A percentile compares a stretch with the other conserved stretches of the same genome.
These are phyloP conservation scores for Cicer chorassanicum DNA, from an alignment of 306 rosid species.

Conservation along the genomic window DNA sequence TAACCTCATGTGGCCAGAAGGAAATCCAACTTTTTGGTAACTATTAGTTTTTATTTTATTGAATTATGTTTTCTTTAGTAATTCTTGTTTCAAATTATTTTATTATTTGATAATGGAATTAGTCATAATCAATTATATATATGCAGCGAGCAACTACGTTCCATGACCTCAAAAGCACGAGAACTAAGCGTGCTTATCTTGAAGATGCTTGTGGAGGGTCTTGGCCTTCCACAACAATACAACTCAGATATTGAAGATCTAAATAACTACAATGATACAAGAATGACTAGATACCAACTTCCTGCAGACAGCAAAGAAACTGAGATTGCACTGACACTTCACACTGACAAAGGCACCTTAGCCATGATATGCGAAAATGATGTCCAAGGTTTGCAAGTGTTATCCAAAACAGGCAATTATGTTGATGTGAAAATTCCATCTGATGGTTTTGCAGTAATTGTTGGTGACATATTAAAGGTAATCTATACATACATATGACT, in stretches of 20 bases:
- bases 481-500: too few relatives aligned
- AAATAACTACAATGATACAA: too few relatives aligned
- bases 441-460: constrained; percentile 43
- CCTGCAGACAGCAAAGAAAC: too few relatives aligned
- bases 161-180: constrained; percentile 49
- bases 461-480: constrained; percentile 59
- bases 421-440: constrained; percentile 40
- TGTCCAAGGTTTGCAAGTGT: neutral
- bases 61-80: too few relatives aligned
- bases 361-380: neutral
- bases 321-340: constrained; percentile 40
- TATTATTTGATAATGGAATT: neutral
- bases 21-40: constrained; percentile 56
- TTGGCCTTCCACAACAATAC: too few relatives aligned
- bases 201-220: constrained; percentile 37
- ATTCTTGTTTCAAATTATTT: neutral
- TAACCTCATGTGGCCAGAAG: constrained; percentile 65
- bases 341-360: constrained; percentile 27
- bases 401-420: neutral
- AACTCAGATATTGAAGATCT: too few relatives aligned
- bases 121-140: neutral
- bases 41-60: too few relatives aligned
- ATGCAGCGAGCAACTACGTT: constrained; percentile 48
- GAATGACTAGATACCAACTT: too few relatives aligned
- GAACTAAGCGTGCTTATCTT: constrained; percentile 38